A percentile compares a stretch with the other conserved stretches of the same genome.
phyloP scores from a whole-genome alignment of 768 basidiomycete genomes.

The Boletus reticulatus region DNA sequence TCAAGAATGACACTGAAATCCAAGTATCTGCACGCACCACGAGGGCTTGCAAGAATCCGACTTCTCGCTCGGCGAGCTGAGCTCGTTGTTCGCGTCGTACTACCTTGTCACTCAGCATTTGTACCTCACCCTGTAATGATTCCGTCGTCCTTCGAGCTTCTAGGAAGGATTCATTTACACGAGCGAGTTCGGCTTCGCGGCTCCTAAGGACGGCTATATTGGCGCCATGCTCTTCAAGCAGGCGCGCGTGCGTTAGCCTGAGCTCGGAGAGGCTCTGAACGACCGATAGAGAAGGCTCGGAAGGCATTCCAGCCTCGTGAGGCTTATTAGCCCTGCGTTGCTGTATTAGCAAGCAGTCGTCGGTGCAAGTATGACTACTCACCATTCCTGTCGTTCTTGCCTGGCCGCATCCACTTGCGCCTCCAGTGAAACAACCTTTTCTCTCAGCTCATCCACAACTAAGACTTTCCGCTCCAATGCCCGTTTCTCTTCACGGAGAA shows the following conservation, averaged over 20 bases:
- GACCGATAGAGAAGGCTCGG: slow-evolving; percentile 51
- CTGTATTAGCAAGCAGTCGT: slow-evolving; percentile 1
- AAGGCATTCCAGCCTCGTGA: slow-evolving; percentile 34
- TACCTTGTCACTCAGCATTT: slow-evolving; percentile 38
- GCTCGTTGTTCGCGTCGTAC: slow-evolving; percentile 38
- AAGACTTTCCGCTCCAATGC: slow-evolving; percentile 53
- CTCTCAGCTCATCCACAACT: slow-evolving; percentile 52
- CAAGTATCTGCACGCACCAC: slow-evolving; percentile 44
- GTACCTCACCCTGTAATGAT: slow-evolving; percentile 36
- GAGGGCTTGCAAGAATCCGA: slow-evolving; percentile 65
- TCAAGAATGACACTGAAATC: neutral
- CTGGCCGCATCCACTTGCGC: slow-evolving; percentile 63
- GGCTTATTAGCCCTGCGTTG: slow-evolving; percentile 38
- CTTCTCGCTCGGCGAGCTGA: slow-evolving; percentile 55
- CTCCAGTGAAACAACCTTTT: slow-evolving; percentile 54
- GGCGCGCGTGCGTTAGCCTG: slow-evolving; percentile 57
- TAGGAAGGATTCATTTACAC: slow-evolving; percentile 35
- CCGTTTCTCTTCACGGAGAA: slow-evolving; percentile 73
- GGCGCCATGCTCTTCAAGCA: slow-evolving; percentile 68
- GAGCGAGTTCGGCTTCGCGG: slow-evolving; percentile 51
- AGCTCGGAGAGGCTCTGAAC: slow-evolving; percentile 58
- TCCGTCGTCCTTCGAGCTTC: slow-evolving; percentile 36
- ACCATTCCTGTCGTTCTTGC: slow-evolving; percentile 60
- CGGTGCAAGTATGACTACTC: slow-evolving; percentile 9
- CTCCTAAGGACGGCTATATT: slow-evolving; percentile 50